A percentile compares a stretch with the other conserved stretches of the same genome.
Conservation (phyloP, 2,329 filamentous ascomycete species). For the Cytospora mali region DNA sequence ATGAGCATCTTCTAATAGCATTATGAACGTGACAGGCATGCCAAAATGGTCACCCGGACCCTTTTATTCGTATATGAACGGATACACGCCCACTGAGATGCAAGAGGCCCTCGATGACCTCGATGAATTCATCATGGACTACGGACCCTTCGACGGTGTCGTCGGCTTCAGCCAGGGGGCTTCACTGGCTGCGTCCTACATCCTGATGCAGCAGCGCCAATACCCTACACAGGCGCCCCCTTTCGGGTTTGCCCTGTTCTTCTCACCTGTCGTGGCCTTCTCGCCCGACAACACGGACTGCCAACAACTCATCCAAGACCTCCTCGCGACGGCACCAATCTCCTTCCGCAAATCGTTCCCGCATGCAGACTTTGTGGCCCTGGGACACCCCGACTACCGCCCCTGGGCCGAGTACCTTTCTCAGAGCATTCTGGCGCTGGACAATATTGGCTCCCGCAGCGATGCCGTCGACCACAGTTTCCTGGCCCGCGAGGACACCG, state of each 20-base stretch:
- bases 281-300: background rate
- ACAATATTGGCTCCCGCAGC: background rate
- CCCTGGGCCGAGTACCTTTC: background rate
- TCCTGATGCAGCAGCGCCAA: background rate
- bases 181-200: background rate
- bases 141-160: constrained; percentile 8
- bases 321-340: background rate
- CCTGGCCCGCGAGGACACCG: background rate
- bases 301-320: background rate
- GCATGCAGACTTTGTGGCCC: background rate
- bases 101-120: background rate
- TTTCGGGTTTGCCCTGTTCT: constrained; percentile 5
- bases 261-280: constrained; percentile 2
- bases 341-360: background rate
- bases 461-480: background rate
- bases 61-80: constrained; percentile 3
- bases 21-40: background rate
- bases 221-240: background rate
- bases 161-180: constrained; percentile 13
- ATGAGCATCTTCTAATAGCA: background rate
- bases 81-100: background rate
- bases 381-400: background rate
- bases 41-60: background rate
- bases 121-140: background rate
- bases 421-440: background rate